phyloP scores from a whole-genome alignment of 202 grass and related monocot species.

The Zoysia matrella region DNA sequence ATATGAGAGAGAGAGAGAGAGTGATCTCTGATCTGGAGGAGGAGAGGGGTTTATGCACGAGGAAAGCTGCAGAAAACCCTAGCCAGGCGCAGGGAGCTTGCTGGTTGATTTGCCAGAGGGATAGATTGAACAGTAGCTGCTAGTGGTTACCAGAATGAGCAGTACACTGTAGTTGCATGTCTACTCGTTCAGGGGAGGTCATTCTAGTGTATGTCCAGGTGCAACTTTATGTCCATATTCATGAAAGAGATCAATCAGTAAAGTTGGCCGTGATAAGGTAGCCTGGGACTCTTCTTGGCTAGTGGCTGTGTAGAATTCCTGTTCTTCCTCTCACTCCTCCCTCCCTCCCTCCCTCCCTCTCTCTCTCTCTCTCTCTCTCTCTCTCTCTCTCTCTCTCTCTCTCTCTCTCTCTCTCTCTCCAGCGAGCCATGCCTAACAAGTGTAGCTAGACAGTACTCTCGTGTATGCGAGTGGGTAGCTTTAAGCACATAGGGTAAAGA shows the following conservation, averaged over 20 bases:
- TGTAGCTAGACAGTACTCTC: slow-evolving; percentile 36
- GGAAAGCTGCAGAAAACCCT: slow-evolving; percentile 48
- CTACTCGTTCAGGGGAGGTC: slow-evolving; percentile 2
- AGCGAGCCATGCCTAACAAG: slow-evolving; percentile 26
- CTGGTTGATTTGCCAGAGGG: slow-evolving; percentile 34
- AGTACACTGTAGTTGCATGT: slow-evolving; percentile 9
- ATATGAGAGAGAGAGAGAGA: no score
- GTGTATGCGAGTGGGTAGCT: slow-evolving; percentile 42
- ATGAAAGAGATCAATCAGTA: slow-evolving; percentile 24
- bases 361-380: no score
- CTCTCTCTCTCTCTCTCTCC: not conserved
- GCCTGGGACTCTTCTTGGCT: slow-evolving; percentile 40
- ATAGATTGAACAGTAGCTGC: slow-evolving; percentile 17
- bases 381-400: not conserved
- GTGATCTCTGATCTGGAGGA: no score
- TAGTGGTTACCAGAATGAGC: slow-evolving; percentile 31
- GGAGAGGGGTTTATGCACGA: slow-evolving; percentile 42
- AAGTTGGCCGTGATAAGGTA: slow-evolving; percentile 51
- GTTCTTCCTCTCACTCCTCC: not conserved
- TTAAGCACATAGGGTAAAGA: slow-evolving; percentile 43
- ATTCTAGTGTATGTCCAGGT: slow-evolving; percentile 54
- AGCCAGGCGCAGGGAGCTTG: slow-evolving; percentile 16
- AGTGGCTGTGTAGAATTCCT: slow-evolving; percentile 47
- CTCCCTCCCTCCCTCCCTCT: not conserved
- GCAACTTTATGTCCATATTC: not conserved